Base-by-base conservation (phyloP, 352 stramenopile species). In the Globisporangium paddicum region DNA sequence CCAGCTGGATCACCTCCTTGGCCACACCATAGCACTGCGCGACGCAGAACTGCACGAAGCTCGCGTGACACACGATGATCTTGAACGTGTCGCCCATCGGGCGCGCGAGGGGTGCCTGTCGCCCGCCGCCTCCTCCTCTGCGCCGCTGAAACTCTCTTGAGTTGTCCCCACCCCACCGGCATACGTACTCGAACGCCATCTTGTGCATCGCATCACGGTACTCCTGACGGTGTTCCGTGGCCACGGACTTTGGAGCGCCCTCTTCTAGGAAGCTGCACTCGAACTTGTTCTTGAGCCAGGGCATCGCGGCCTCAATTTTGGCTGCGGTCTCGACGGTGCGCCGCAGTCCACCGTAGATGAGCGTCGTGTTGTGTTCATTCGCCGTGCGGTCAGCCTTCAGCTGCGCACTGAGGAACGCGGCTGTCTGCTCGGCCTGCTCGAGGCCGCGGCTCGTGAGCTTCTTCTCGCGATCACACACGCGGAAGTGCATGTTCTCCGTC, bases 401-500 rank as follows among this genome's bases (percentile, higher is more conserved):
- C 56, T 82, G 71, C n/a, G 75, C 71, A 6, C 62, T 69, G 19
- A 94, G 34, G 41, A 71, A 76, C 16, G 69, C 65, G 2, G 82
- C 82, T 0, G 79, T 89, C 37, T 75, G 63, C 26, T 76, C 63
- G 0, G 82, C 82, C 38, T 90, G 79, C 38, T 86, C 70, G 41
- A 77, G 69, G 21, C 84, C 82, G 7, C 75, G 70, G 21, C 70
- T 62, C 4, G 84, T 92, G 23, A 94, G 66, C 42, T 67, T 73
- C 58, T 94, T 94, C 46, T 94, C 82, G 23, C 71, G 71, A 55
- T 94, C 84, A 16, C 68, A 69, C 2, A 90, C 80, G 21, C 78
- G 67, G 44, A 94, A 94, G 48, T 92, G 82, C n/a, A 92, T 90
- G 62, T 94, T 94, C 55, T 92, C 75, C 0, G 79, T 77, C 61